Evolutionary conservation across 306 rosid species (phyloP).

Genomic region (Begonia peltatifolia): DNA sequence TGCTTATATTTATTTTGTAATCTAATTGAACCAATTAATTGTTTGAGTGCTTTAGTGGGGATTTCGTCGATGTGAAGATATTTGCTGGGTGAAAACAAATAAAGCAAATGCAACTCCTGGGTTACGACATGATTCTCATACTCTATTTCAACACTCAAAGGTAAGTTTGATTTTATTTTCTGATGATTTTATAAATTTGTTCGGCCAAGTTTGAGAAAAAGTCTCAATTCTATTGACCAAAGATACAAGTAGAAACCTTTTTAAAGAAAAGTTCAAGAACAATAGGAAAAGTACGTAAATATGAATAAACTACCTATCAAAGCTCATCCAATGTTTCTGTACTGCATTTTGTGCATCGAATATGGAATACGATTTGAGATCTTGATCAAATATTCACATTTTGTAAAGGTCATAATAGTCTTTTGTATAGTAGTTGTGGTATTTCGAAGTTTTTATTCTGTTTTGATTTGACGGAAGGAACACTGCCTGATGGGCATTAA

Average conservation of each 20-base stretch:
- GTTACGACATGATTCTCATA: slow-evolving; percentile 83
- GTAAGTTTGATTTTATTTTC: slow-evolving; percentile 20
- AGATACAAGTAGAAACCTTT: too few species aligned
- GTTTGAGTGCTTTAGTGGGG: slow-evolving; percentile 70
- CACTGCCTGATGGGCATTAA: slow-evolving; percentile 99
- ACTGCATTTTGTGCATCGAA: slow-evolving; percentile 1
- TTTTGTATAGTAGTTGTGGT: neutral
- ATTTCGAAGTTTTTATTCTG: neutral
- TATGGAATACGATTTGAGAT: slow-evolving; percentile 4
- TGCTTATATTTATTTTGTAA: too few species aligned
- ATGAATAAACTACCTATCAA: too few species aligned
- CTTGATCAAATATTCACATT: neutral
- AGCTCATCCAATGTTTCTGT: neutral
- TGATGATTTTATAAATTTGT: too few species aligned
- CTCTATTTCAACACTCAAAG: slow-evolving; percentile 98
- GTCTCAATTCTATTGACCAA: too few species aligned
- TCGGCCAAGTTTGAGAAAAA: too few species aligned
- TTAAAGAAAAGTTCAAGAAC: too few species aligned
- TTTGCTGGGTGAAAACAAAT: slow-evolving; percentile 99
- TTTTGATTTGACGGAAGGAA: slow-evolving; percentile 41
- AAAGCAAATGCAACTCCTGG: slow-evolving; percentile 86
- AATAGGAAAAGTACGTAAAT: neutral
- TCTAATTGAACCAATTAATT: slow-evolving; percentile 3
- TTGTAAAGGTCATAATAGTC: neutral
- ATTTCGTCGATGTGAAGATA: slow-evolving; percentile 97